Evolutionary conservation across 1,284 basidiomycete species (phyloP).

Genomic region (Puccinia polysora): DNA sequence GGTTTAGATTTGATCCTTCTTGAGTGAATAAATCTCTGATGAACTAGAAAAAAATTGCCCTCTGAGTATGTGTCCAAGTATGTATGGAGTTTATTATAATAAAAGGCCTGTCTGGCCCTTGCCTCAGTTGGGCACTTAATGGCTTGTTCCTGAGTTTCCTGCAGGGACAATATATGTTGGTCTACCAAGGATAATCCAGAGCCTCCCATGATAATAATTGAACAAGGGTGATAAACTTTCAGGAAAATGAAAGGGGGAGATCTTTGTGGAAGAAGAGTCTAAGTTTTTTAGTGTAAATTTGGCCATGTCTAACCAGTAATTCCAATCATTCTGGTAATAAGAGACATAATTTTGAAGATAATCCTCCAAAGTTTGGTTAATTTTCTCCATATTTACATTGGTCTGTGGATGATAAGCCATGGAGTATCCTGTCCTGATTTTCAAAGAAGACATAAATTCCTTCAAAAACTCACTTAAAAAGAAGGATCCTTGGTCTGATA

Average conservation of each 20-base stretch:
- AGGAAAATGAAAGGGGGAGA: neutral
- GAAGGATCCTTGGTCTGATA: neutral
- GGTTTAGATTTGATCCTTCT: too few species aligned
- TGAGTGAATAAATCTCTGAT: too few species aligned
- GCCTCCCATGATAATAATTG: neutral
- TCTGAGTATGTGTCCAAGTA: too few species aligned
- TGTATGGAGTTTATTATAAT: too few species aligned
- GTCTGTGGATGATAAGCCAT: conserved; percentile 17
- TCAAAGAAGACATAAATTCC: neutral
- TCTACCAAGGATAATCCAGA: neutral
- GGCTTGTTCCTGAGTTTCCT: neutral
- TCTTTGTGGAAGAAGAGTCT: neutral
- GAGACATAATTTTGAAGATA: neutral
- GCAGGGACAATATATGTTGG: neutral
- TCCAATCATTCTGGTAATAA: conserved; percentile 1
- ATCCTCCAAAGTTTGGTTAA: conserved; percentile 3
- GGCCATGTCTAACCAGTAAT: too few species aligned
- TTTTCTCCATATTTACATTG: too few species aligned
- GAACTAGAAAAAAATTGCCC: too few species aligned
- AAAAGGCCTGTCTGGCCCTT: too few species aligned
- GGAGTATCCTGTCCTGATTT: neutral
- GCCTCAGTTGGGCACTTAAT: too few species aligned
- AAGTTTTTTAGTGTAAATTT: conserved; percentile 3
- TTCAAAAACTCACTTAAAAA: conserved; percentile 6
- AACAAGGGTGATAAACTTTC: neutral